phyloP scores from a whole-genome alignment of 371 early-diverging fungal genomes.

The Cokeromyces recurvatus region DNA sequence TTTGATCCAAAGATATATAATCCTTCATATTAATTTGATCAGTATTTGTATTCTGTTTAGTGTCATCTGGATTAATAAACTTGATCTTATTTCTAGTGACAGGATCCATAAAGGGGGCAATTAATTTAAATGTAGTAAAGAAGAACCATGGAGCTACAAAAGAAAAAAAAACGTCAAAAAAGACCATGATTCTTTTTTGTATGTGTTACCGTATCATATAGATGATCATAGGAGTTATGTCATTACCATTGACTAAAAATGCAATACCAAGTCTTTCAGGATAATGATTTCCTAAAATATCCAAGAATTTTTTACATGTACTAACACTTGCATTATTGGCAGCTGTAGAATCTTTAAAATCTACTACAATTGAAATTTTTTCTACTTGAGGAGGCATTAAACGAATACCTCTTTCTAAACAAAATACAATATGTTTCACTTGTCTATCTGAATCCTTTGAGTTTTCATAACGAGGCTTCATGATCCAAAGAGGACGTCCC shows the following conservation, averaged over 20 bases:
- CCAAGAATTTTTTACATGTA: slow-evolving; percentile 73
- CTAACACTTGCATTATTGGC: slow-evolving; percentile 66
- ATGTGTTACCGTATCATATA: too few species aligned
- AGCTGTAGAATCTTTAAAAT: slow-evolving; percentile 67
- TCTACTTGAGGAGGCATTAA: slow-evolving; percentile 68
- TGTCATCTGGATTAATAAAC: slow-evolving; percentile 61
- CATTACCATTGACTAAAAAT: slow-evolving; percentile 55
- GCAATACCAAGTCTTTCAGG: slow-evolving; percentile 75
- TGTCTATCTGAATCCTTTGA: slow-evolving; percentile 68
- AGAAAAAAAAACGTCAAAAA: too few species aligned
- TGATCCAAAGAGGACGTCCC: slow-evolving; percentile 58
- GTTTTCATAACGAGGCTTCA: slow-evolving; percentile 67
- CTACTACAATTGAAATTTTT: slow-evolving; percentile 64
- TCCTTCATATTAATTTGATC: slow-evolving; percentile 33
- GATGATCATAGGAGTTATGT: too few species aligned
- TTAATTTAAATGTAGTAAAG: slow-evolving; percentile 63
- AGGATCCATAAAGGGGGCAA: slow-evolving; percentile 84
- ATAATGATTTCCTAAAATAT: slow-evolving; percentile 79
- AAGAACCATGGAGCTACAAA: slow-evolving; percentile 75
- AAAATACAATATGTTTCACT: slow-evolving; percentile 68
- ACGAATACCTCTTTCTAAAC: slow-evolving; percentile 64
- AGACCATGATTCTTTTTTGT: too few species aligned
- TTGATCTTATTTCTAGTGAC: slow-evolving; percentile 78
- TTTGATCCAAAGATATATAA: slow-evolving; percentile 41
- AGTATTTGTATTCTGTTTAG: slow-evolving; percentile 1